phyloP scores from a whole-genome alignment of 495 filamentous ascomycete species.

The Staphylotrichum longicolle region DNA sequence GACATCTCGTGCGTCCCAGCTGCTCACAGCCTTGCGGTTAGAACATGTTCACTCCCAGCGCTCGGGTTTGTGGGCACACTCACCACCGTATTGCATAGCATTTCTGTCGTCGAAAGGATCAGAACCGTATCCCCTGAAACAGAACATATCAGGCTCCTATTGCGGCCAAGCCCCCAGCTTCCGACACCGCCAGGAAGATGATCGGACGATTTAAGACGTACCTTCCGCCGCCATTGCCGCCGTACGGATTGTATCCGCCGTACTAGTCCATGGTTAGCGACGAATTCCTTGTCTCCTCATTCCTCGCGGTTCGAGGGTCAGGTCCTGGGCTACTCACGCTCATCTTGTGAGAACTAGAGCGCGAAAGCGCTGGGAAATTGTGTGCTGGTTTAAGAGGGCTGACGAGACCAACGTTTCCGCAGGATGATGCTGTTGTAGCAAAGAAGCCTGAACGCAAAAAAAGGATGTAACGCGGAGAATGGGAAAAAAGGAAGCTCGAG shows the following conservation, averaged over 20 bases:
- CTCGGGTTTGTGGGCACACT: slow-evolving; percentile 28
- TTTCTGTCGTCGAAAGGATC: slow-evolving; percentile 31
- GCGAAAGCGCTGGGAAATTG: slow-evolving; percentile 10
- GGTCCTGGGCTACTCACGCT: slow-evolving; percentile 41
- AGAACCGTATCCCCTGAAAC: slow-evolving; percentile 24
- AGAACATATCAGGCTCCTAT: neutral
- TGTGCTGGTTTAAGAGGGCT: neutral
- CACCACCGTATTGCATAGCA: slow-evolving; percentile 46
- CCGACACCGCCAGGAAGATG: neutral
- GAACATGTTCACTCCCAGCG: neutral
- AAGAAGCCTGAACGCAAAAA: slow-evolving; percentile 1
- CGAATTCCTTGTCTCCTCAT: neutral
- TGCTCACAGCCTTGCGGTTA: slow-evolving; percentile 17
- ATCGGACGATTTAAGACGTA: neutral
- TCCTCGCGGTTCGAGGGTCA: neutral
- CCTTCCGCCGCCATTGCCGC: slow-evolving; percentile 2
- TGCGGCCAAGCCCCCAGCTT: no score
- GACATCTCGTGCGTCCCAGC: slow-evolving; percentile 62
- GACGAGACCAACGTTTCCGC: neutral
- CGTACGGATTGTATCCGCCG: slow-evolving; percentile 22
- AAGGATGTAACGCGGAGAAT: neutral
- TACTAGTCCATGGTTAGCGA: slow-evolving; percentile 36
- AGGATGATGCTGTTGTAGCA: neutral
- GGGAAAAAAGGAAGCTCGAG: neutral
- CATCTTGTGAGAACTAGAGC: slow-evolving; percentile 36